Evolutionary conservation across 2,329 filamentous ascomycete genomes (phyloP).

Genomic region (Parastagonospora nodorum): DNA sequence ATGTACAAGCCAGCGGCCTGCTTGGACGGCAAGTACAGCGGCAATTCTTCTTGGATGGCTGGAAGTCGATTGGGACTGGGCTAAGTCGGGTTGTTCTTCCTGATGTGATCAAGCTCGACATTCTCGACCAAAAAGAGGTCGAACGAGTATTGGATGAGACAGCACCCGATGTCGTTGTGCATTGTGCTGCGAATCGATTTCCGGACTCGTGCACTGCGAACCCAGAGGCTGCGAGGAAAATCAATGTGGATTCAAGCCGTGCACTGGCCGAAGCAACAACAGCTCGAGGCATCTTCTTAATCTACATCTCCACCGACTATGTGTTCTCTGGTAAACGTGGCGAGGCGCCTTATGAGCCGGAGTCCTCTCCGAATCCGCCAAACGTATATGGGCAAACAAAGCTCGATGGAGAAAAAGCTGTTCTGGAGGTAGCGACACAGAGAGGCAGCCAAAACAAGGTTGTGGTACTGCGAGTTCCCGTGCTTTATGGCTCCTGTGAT

Average conservation of each 20-base stretch:
- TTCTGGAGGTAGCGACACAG: slow-evolving; percentile 62
- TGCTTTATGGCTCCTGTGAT: slow-evolving; percentile 77
- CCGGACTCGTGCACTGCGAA: slow-evolving; percentile 84
- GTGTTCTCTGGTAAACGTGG: slow-evolving; percentile 75
- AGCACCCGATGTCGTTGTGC: slow-evolving; percentile 75
- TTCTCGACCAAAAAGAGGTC: slow-evolving; percentile 54
- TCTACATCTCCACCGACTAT: slow-evolving; percentile 85
- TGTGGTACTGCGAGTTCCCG: slow-evolving; percentile 77
- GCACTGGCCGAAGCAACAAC: slow-evolving; percentile 70
- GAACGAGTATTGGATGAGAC: slow-evolving; percentile 56
- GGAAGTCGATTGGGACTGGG: slow-evolving; percentile 55
- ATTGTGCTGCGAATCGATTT: slow-evolving; percentile 89
- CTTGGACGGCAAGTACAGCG: slow-evolving; percentile 78
- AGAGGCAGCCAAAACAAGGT: slow-evolving; percentile 25
- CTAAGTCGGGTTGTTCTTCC: slow-evolving; percentile 74
- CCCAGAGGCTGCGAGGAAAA: slow-evolving; percentile 71
- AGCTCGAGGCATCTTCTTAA: slow-evolving; percentile 64
- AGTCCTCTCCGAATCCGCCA: slow-evolving; percentile 68
- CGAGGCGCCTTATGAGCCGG: slow-evolving; percentile 80
- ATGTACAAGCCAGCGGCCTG: slow-evolving; percentile 67
- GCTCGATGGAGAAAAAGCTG: slow-evolving; percentile 71
- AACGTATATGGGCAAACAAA: slow-evolving; percentile 75
- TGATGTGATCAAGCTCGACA: slow-evolving; percentile 62
- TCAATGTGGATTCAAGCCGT: slow-evolving; percentile 76
- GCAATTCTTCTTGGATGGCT: slow-evolving; percentile 69